Evolutionary conservation across 148 eudicot genomes (phyloP), one percentile per base, ranked within the genome.

Genomic region (Persicaria maculosa): DNA sequence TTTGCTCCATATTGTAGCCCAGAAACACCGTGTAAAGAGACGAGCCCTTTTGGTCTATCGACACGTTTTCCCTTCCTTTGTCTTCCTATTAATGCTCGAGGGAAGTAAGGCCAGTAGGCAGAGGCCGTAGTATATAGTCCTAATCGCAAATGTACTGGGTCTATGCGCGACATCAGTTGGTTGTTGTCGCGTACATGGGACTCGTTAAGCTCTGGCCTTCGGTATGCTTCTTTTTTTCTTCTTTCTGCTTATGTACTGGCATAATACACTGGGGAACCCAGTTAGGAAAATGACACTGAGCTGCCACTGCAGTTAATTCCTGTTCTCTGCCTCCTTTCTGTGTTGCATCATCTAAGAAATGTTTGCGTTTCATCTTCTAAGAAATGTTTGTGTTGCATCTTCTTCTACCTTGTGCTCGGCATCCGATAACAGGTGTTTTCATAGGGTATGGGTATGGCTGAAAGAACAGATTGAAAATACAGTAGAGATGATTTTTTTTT

Each of bases 1-100:
- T 62, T 2, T 86, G 89, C 72, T 78, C 81, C 43, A 82, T 86
- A 25, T 78, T 86, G 81, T 86, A 76, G 82, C 12, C 40, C 25
- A 57, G 17, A 53, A 3, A 53, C 57, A 53, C n/a, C 4, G 57
- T 17, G 64, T 19, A 58, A 58, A 58, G 36, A 58, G 64, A 58
- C 9, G 25, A 19, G 31, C 10, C 8, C 64, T 9, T 10, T 20
- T 58, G 20, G 64, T 54, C 59, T 54, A 48, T 48, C 52, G 52
- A 6, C 52, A 48, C 52, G 52, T 48, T 15, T 8, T 48, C 52
- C 52, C 12, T 48, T 17, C 59, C 59, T 15, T 8, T 48, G 12
- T 12, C 12, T 48, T 17, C 59, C 59, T 15, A 16, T 54, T n/a
- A 17, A 20, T 54, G 22, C 16, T 12, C 2, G 59, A 15, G 19